phyloP scores from a whole-genome alignment of 257 asterid genomes.

The Thymus quinquecostatus region DNA sequence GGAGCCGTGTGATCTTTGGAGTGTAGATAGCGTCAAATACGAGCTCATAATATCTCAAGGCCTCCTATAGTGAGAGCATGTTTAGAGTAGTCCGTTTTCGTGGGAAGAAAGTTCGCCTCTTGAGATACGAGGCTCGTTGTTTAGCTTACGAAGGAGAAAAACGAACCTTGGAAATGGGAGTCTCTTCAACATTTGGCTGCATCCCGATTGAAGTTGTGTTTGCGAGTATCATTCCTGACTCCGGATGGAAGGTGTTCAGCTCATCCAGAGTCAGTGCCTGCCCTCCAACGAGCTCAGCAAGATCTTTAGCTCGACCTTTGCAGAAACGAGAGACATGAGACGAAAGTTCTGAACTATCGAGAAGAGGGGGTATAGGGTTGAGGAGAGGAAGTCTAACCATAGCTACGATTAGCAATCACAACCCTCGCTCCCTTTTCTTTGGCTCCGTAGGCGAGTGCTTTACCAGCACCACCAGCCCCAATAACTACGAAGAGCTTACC shows the following conservation, averaged over 20 bases:
- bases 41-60: conserved; percentile 63
- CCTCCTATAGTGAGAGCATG: conserved; percentile 57
- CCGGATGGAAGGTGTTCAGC: conserved; percentile 74
- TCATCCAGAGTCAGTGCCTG: conserved; percentile 79
- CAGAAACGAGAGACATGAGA: conserved; percentile 11
- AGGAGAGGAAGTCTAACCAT: conserved; percentile 57
- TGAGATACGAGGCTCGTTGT: background rate
- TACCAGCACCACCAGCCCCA: conserved; percentile 99
- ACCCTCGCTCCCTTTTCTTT: conserved; percentile 94
- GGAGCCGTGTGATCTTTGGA: conserved; percentile 80
- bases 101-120: background rate
- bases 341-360: conserved; percentile 14
- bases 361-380: background rate
- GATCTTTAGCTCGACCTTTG: conserved; percentile 81
- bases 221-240: conserved; percentile 90
- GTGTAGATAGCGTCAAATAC: conserved; percentile 96
- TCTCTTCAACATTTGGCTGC: conserved; percentile 91
- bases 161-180: conserved; percentile 86
- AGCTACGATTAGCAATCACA: conserved; percentile 91
- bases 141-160: background rate
- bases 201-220: conserved; percentile 97
- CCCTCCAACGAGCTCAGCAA: conserved; percentile 80
- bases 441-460: conserved; percentile 96
- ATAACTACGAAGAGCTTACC: conserved; percentile 83
- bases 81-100: background rate